Base-by-base conservation (phyloP, 2,329 filamentous ascomycete genomes). In the Colletotrichum musicola region DNA sequence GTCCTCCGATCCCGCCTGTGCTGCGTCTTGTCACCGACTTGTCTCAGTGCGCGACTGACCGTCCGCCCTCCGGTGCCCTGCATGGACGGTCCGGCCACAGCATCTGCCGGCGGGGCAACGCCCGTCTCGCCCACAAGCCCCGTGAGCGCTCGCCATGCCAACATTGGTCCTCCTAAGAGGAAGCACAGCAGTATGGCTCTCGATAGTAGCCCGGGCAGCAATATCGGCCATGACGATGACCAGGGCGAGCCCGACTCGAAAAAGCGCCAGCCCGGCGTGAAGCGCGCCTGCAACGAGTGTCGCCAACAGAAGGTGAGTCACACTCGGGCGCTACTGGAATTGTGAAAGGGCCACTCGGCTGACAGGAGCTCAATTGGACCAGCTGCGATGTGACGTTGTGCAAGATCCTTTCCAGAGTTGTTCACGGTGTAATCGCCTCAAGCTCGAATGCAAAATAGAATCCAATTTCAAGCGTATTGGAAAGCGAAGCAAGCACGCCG, bases 391-490 rank as follows among this genome's bases (percentile, higher is more conserved):
- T 85, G 92, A 95, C 83, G 93, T 95, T 73, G 85, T 93, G 73
- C 92, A 94, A 80, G 92, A 93, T 30, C 92, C 92, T 18, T 95
- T 94, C 78, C 88, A 89, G 74, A 89, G 89, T 74, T 96, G 93
- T 82, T 90, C 90, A 62, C 87, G 93, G 64, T 96, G 93, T 81
- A 88, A 88, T 77, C 92, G 93, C 74, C 88, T 95, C 76, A 93
- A 92, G 80, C 89, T 95, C 70, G 88, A 91, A 70, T 96, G 93
- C 85, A 93, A 93, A 79, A 95, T 96, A 79, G 92, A 95, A 79
- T 93, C 92, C 75, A 94, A 94, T 79, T 95, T 95, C 82, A 95
- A 94, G 85, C 90, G 93, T 73, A 85, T 95, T 18, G 92, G 93
- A 71, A 96, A 96, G 83, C 88, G 93, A 49, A 92, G 89, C 72